A percentile compares a stretch with the other conserved stretches of the same genome.
Conservation (phyloP, 192 early-diverging fungal species). For the Backusella luteola region DNA sequence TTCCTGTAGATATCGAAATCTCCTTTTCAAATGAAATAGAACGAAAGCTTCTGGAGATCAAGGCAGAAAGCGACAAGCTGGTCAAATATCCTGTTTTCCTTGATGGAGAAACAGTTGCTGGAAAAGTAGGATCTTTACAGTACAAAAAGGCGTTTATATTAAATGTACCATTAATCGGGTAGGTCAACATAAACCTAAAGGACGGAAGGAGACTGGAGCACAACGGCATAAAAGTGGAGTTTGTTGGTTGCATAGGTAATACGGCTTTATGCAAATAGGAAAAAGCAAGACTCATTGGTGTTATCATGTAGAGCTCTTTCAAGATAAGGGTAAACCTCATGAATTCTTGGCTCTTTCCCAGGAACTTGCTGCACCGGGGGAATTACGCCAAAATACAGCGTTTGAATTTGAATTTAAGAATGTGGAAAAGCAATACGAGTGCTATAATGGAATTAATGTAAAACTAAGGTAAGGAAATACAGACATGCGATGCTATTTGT, state of each 20-base stretch:
- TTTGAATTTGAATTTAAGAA: constrained; percentile 99
- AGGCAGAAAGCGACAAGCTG: constrained; percentile 87
- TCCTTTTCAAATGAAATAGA: constrained; percentile 80
- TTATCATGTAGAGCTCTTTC: constrained; percentile 77
- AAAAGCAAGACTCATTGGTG: not conserved
- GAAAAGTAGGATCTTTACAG: constrained; percentile 65
- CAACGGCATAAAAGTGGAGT: constrained; percentile 98
- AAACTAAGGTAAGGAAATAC: constrained; percentile 60
- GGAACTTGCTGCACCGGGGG: constrained; percentile 92
- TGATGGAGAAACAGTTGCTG: constrained; percentile 92
- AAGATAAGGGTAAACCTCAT: constrained; percentile 92
- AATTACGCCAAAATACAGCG: constrained; percentile 73
- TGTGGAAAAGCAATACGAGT: constrained; percentile 98
- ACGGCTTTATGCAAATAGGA: not conserved
- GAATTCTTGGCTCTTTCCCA: constrained; percentile 92
- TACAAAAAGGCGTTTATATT: not conserved
- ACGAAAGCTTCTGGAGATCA: constrained; percentile 91
- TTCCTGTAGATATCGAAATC: constrained; percentile 87
- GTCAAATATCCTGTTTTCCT: constrained; percentile 93
- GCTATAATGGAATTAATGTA: constrained; percentile 98
- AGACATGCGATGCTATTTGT: not conserved
- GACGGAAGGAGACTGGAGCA: constrained; percentile 96
- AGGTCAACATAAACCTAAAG: constrained; percentile 62
- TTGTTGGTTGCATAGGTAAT: constrained; percentile 94
- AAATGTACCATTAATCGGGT: not conserved